Conservation (phyloP, 495 filamentous ascomycete genomes). For the Neurospora sp. region DNA sequence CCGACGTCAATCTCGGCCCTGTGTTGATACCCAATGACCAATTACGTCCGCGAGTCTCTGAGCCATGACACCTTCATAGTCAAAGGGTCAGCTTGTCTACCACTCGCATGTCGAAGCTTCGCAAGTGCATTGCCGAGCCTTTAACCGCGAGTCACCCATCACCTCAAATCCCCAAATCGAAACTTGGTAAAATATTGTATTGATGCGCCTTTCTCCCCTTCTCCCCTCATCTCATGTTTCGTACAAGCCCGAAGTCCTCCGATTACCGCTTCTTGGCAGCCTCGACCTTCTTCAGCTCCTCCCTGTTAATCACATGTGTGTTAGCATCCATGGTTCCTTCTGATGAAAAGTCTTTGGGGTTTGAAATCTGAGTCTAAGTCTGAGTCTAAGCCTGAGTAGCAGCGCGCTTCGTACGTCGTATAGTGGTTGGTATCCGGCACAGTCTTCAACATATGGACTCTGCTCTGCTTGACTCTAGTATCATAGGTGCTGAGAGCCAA, state of each 20-base stretch:
- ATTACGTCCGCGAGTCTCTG: neutral
- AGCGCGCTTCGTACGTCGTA: too few relatives aligned
- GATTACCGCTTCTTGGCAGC: slow-evolving; percentile 46
- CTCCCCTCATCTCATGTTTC: neutral
- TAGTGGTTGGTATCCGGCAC: too few relatives aligned
- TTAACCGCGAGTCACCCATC: neutral
- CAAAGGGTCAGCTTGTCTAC: neutral
- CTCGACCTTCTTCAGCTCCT: slow-evolving; percentile 92
- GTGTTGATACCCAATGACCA: too few relatives aligned
- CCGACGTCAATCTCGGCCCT: neutral
- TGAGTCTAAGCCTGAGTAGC: too few relatives aligned
- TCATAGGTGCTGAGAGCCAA: too few relatives aligned
- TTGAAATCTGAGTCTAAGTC: too few relatives aligned
- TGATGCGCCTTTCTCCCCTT: neutral
- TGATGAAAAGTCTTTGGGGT: too few relatives aligned
- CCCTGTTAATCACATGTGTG: slow-evolving; percentile 29
- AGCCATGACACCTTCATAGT: neutral
- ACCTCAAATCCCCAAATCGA: neutral
- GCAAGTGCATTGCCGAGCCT: neutral
- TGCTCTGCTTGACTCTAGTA: too few relatives aligned
- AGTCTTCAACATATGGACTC: too few relatives aligned
- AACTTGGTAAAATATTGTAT: neutral
- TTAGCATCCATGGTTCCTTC: too few relatives aligned
- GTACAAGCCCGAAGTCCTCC: neutral
- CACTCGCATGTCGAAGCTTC: neutral